Evolutionary conservation across 2,329 filamentous ascomycete species (phyloP).

Genomic region (Clarireedia paspali): DNA sequence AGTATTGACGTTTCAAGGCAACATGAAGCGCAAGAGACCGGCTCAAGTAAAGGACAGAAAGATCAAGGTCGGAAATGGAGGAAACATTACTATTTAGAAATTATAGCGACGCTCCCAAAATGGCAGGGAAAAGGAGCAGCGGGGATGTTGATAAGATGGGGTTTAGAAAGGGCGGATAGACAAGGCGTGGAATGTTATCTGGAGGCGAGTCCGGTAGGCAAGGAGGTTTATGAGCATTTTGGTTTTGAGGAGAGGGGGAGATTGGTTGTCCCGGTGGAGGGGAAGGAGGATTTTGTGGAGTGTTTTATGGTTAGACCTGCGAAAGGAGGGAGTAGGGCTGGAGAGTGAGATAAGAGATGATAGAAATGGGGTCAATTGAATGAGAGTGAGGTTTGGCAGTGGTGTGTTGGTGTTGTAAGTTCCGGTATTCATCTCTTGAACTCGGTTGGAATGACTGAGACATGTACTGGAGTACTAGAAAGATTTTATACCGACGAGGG

Average conservation of each 20-base stretch:
- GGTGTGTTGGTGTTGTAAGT: too few relatives aligned
- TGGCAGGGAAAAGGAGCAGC: conserved; percentile 41
- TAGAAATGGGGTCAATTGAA: too few relatives aligned
- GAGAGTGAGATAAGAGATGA: neutral
- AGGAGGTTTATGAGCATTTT: conserved; percentile 39
- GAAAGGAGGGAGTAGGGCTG: neutral
- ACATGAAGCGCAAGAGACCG: too few relatives aligned
- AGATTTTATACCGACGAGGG: too few relatives aligned
- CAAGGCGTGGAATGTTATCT: conserved; percentile 39
- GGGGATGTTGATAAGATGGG: conserved; percentile 39
- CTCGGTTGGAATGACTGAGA: too few relatives aligned
- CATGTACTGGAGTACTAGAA: too few relatives aligned
- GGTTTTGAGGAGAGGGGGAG: conserved; percentile 38
- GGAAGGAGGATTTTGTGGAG: conserved; percentile 24
- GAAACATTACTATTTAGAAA: conserved; percentile 43
- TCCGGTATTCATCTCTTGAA: too few relatives aligned
- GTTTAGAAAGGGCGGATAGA: conserved; percentile 37
- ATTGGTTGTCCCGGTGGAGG: conserved; percentile 33
- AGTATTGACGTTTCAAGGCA: too few relatives aligned
- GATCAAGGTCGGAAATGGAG: conserved; percentile 9
- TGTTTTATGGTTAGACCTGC: conserved; percentile 23
- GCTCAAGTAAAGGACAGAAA: too few relatives aligned
- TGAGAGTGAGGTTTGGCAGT: too few relatives aligned
- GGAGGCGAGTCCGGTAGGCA: conserved; percentile 42
- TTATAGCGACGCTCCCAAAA: conserved; percentile 36